Base-by-base conservation (phyloP, 495 filamentous ascomycete species). In the Neurospora tetraspora region DNA sequence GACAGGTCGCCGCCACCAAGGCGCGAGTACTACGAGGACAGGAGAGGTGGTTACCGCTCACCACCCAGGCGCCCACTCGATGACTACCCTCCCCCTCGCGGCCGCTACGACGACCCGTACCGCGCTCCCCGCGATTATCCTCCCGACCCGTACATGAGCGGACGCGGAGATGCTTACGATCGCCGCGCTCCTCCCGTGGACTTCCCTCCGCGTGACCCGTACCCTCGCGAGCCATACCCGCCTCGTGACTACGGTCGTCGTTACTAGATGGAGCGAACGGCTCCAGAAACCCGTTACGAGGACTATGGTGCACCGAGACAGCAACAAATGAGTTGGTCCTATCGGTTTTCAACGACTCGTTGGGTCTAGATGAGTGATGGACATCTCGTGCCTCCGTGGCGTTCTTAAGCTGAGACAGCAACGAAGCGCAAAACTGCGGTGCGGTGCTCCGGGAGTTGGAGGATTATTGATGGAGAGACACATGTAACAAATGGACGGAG, bases 1-100 rank as follows among this genome's bases (percentile, higher is more conserved):
- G 93, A 96, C 77, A 88, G 94, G 71, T 92, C 92, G 71, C 91
- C 92, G n/a, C 76, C 76, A 38, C 75, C 72, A 42, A 84, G 91
- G 47, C 91, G 93, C 70, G 89, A 92, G 72, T 95, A 96, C 77
- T 94, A 97, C 80, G 94, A 98, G 77, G 88, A 91, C 68, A 88
- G 90, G 71, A 87, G 89, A 75, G 88, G 91, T 59, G 75, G 73
- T 40, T 94, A 94, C 81, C 88, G 92, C 68, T 90, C 93, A 36
- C 92, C 94, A 23, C 92, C 89, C 36, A 87, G 90, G 74, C 84
- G 91, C 73, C 74, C 92, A 65, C 83, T 91, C 39, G 93, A 96
- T 71, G 94, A 96, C 75, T 93, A 92, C 75, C 91, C 91, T 61
- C 79, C 84, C 0, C 89, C 93, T 34, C 85, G 88, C 70, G 83